phyloP scores from a whole-genome alignment of 2,329 filamentous ascomycete genomes.

The Hirsutella minnesotensis region DNA sequence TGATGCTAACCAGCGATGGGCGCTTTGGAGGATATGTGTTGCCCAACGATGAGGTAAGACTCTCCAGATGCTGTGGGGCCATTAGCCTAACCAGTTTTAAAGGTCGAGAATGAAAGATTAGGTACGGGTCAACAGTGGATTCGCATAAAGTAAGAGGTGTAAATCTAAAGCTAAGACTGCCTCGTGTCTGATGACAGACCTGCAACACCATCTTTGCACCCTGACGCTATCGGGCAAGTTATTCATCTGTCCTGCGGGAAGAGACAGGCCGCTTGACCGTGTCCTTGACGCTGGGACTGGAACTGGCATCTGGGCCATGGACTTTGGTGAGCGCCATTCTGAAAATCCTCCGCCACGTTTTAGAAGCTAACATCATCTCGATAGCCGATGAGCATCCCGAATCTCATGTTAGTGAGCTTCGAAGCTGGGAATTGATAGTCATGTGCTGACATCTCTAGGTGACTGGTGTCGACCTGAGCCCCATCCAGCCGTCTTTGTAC shows the following conservation, averaged over 20 bases:
- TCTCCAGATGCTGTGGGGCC: neutral
- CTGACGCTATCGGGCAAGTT: constrained; percentile 20
- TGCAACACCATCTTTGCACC: constrained; percentile 23
- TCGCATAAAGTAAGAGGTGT: too few species aligned
- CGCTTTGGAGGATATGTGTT: constrained; percentile 15
- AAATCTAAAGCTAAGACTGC: neutral
- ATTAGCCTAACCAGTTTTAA: neutral
- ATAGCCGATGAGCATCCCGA: constrained; percentile 18
- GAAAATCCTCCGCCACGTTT: too few species aligned
- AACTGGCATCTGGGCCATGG: constrained; percentile 33
- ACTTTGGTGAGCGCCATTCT: constrained; percentile 21
- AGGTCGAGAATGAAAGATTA: constrained; percentile 19
- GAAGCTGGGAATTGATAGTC: rapidly evolving
- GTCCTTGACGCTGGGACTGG: constrained; percentile 37
- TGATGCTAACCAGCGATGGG: neutral
- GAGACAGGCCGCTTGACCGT: constrained; percentile 10
- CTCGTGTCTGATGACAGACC: constrained; percentile 8
- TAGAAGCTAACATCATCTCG: too few species aligned
- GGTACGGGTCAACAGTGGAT: constrained; percentile 10
- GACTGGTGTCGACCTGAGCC: constrained; percentile 29
- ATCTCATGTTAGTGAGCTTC: constrained; percentile 10
- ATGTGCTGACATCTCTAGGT: constrained; percentile 10
- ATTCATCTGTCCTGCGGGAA: constrained; percentile 12
- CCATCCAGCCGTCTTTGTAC: constrained; percentile 26
- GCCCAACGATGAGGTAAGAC: constrained; percentile 16